Evolutionary conservation across 2,329 filamentous ascomycete species (phyloP), one percentile per base, ranked within the genome.

Genomic region (Fusarium algeriense): DNA sequence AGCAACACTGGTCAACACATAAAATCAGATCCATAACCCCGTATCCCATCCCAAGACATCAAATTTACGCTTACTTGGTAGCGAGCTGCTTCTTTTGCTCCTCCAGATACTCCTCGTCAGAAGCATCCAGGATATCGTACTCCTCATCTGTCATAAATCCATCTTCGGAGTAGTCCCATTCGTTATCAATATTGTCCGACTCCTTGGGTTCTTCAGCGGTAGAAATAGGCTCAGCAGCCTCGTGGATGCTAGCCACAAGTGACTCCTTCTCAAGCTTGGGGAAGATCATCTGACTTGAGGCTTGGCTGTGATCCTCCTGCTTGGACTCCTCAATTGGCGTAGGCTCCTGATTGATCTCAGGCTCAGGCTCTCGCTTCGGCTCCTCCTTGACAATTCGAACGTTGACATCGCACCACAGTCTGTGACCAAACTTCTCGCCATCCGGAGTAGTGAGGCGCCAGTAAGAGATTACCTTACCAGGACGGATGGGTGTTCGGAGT

Each of bases 131-230:
- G 73, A 98, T 95, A 77, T 99, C 96, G 80, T 98, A 99, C 83
- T 99, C 96, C 81, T 98, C 96, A 71, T 99, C 96, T 1, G 96
- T 98, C 85, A 97, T 83, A 86, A 97, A 98, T 15, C 91, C 93
- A 66, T 92, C 90, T 15, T 90, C 89, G 2, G 87, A 88, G n/a
- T 82, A 84, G 43, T 89, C 86, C 85, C 87, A 90, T 49, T 91
- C 90, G n/a, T 89, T 89, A 38, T 84, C 85, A 37, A 81, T 83
- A 52, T 88, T 86, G 70, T 87, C 85, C 49, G 85, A 85, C 62
- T 83, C 77, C 64, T 81, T 74, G 40, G 81, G 54, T 86, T 79
- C 85, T 76, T 90, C 89, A 70, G 89, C 85, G 26, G 87, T 84
- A 50, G 87, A 82, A 26, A 83, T 83, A n/a, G 83, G 80, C 76